Conservation (phyloP, 371 early-diverging fungal genomes). For the Cokeromyces recurvatus region DNA sequence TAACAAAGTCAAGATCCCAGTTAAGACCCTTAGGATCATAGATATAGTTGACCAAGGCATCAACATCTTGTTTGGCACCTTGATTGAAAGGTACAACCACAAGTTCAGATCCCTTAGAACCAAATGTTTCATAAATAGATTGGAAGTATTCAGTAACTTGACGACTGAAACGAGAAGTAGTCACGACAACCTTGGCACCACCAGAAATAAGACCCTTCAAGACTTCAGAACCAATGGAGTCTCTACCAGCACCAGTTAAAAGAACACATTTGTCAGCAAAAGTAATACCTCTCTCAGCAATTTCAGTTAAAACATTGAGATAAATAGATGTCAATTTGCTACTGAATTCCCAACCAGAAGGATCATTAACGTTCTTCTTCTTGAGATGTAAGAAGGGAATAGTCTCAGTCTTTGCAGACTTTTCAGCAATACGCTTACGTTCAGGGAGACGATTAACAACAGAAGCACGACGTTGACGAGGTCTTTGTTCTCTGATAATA, state of each 20-base stretch:
- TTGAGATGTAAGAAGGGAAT: constrained; percentile 76
- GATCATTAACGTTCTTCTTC: constrained; percentile 54
- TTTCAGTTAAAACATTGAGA: constrained; percentile 66
- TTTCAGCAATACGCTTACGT: constrained; percentile 41
- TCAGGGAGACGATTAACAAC: constrained; percentile 33
- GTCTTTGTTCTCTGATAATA: constrained; percentile 53
- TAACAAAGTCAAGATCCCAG: constrained; percentile 89
- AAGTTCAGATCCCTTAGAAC: constrained; percentile 83
- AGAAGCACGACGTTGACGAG: constrained; percentile 44
- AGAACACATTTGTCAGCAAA: constrained; percentile 79
- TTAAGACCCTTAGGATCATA: constrained; percentile 82
- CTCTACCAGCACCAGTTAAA: constrained; percentile 87
- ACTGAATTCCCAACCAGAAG: constrained; percentile 69
- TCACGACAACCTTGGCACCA: constrained; percentile 88
- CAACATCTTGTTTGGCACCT: constrained; percentile 82
- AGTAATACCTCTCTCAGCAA: constrained; percentile 76
- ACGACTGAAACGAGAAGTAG: constrained; percentile 87
- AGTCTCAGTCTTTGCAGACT: constrained; percentile 57
- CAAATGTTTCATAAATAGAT: constrained; percentile 76
- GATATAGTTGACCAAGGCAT: constrained; percentile 76
- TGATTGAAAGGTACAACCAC: constrained; percentile 94
- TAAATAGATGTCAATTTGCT: constrained; percentile 64
- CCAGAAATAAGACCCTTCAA: constrained; percentile 83
- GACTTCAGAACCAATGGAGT: constrained; percentile 88
- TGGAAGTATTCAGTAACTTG: constrained; percentile 85